Percentiles rank a stretch among this genome's conserved stretches.
phyloP scores from a whole-genome alignment of 495 filamentous ascomycete genomes.

The Xylaria palmicola region DNA sequence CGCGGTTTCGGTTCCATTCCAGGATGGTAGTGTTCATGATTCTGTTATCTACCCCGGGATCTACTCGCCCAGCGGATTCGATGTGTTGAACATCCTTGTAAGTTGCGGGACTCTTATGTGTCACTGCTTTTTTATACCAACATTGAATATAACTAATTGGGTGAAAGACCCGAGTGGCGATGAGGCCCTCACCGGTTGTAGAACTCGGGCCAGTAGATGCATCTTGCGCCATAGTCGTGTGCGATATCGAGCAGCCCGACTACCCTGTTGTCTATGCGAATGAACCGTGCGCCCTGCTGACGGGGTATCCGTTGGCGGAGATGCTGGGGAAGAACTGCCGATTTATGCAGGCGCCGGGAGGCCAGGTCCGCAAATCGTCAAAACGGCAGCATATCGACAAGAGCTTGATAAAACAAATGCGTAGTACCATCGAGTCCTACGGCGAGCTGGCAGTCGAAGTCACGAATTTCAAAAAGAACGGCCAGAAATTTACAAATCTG shows the following conservation, averaged over 20 bases:
- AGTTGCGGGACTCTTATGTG: slow-evolving; percentile 4
- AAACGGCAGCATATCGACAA: slow-evolving; percentile 36
- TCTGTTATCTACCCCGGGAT: slow-evolving; percentile 47
- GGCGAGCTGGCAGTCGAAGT: slow-evolving; percentile 45
- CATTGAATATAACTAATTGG: neutral
- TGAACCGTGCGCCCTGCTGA: slow-evolving; percentile 41
- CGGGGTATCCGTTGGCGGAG: slow-evolving; percentile 44
- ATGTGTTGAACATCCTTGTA: slow-evolving; percentile 51
- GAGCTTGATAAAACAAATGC: slow-evolving; percentile 38
- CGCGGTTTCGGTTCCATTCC: neutral
- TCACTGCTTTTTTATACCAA: neutral
- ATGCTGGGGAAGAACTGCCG: slow-evolving; percentile 51
- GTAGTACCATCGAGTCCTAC: slow-evolving; percentile 36
- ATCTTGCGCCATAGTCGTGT: slow-evolving; percentile 48
- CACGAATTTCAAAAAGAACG: slow-evolving; percentile 51
- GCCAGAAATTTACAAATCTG: slow-evolving; percentile 44
- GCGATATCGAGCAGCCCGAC: slow-evolving; percentile 45
- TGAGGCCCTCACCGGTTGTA: slow-evolving; percentile 44
- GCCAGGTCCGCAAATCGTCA: slow-evolving; percentile 28
- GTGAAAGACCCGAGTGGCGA: slow-evolving; percentile 36
- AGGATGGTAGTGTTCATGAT: slow-evolving; percentile 25
- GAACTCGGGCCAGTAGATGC: slow-evolving; percentile 47
- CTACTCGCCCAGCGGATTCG: slow-evolving; percentile 46
- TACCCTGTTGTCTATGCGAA: slow-evolving; percentile 51
- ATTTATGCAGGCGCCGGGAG: slow-evolving; percentile 50